These are phyloP conservation scores for Hyaloraphidium curvatum DNA, from an alignment of 192 early-diverging fungal genomes.

Conservation along the genomic window DNA sequence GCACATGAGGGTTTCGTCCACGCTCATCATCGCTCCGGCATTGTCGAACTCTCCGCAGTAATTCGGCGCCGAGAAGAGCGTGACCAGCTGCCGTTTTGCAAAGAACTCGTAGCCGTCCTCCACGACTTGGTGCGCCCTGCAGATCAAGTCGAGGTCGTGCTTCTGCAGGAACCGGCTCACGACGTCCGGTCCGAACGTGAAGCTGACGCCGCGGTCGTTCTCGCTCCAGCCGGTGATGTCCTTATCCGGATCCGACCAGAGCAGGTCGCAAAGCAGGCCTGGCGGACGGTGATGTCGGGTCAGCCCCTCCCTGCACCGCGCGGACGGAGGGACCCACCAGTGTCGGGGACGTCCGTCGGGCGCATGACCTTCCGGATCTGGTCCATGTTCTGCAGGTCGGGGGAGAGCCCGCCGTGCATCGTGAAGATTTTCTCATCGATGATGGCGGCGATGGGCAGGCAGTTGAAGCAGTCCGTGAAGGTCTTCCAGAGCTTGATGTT, in stretches of 20 bases:
- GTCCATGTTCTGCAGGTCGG: conserved; percentile 92
- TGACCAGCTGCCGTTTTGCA: conserved; percentile 87
- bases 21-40: conserved; percentile 75
- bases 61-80: conserved; percentile 91
- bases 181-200: conserved; percentile 91
- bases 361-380: conserved; percentile 93
- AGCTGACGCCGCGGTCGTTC: conserved; percentile 89
- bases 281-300: not conserved
- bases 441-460: conserved; percentile 88
- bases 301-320: not conserved
- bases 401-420: conserved; percentile 96
- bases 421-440: conserved; percentile 97
- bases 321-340: conserved; percentile 28
- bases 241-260: conserved; percentile 98
- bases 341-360: conserved; percentile 95
- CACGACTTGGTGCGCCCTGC: conserved; percentile 94
- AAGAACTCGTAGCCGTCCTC: conserved; percentile 99
- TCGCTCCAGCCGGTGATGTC: conserved; percentile 90
- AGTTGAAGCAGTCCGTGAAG: conserved; percentile 99
- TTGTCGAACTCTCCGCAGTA: conserved; percentile 88
- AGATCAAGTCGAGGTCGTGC: conserved; percentile 94
- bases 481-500: conserved; percentile 99
- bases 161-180: conserved; percentile 83
- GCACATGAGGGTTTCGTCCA: conserved; percentile 69
- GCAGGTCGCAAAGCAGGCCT: conserved; percentile 80